Evolutionary conservation across 768 basidiomycete genomes (phyloP), one percentile per base, ranked within the genome.

Genomic region (Amanita rubescens): DNA sequence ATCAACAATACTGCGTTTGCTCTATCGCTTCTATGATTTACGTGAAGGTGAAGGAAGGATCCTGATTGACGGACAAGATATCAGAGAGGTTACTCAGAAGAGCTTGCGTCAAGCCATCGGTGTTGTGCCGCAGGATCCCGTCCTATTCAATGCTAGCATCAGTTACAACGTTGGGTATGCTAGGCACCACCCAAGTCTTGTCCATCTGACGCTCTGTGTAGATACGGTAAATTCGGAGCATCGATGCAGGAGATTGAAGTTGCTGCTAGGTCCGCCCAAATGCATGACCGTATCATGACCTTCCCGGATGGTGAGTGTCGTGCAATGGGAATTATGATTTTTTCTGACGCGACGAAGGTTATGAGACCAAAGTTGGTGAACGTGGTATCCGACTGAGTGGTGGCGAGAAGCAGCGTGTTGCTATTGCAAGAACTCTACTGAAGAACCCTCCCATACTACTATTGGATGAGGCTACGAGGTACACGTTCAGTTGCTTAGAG

Each of bases 11-110:
- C 69, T 92, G 47, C 85, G 91, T n/a, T 75, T 94, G 25, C 73
- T 98, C 14, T 96, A 91, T 68, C 79, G 94, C 19, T 93, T 98
- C 71, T 96, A 97, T 65, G 94, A 97, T 61, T 75, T 94, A 12
- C 76, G 79, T 15, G 80, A 82, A 51, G 92, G 92, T 30, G 78
- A 87, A 56, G 87, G 87, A 12, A 73, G 85, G 37, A 93, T 95
- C 59, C 68, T 83, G 43, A 83, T 95, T 55, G 92, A 96, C 60
- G 90, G 87, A 4, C 78, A 88, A 61, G 90, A 96, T 60, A 88
- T 97, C 51, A 70, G 87, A 32, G 82, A 94, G 55, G 80, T 97
- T 5, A 94, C 92, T 0, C 90, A 94, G 63, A 70, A 76, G 30
- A 87, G 85, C 51, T 69, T 96, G 19, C 78, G 94, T 32, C 78